These are phyloP conservation scores for Amaranthus hypochondriacus DNA, from an alignment of 148 eudicot genomes.

Conservation along the genomic window DNA sequence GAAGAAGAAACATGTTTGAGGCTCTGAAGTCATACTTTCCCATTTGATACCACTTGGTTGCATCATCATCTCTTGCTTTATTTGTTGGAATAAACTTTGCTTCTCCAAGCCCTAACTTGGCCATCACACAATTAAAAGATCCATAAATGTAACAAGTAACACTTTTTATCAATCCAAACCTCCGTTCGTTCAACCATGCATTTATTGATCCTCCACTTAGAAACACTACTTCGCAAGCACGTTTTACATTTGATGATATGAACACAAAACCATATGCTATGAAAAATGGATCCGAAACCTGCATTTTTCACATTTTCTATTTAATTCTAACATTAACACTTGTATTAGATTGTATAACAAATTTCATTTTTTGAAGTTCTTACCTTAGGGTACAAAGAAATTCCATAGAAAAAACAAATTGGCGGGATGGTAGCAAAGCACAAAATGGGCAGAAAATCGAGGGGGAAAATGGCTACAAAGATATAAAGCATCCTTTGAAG, in stretches of 20 bases:
- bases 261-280: slow-evolving; percentile 33
- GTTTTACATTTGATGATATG: slow-evolving; percentile 35
- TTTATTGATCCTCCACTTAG: slow-evolving; percentile 15
- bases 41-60: slow-evolving; percentile 34
- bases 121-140: slow-evolving; percentile 36
- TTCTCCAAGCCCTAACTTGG: slow-evolving; percentile 36
- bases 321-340: too few relatives aligned
- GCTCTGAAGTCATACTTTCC: slow-evolving; percentile 57
- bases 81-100: slow-evolving; percentile 56
- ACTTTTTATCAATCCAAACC: slow-evolving; percentile 45
- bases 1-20: slow-evolving; percentile 41
- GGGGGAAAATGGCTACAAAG: slow-evolving; percentile 22
- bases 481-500: slow-evolving; percentile 40
- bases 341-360: too few relatives aligned
- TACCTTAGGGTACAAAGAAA: slow-evolving; percentile 61
- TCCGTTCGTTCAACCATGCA: slow-evolving; percentile 38
- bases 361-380: not conserved
- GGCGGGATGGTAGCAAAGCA: slow-evolving; percentile 50
- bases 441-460: slow-evolving; percentile 30
- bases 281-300: slow-evolving; percentile 51
- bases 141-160: slow-evolving; percentile 38
- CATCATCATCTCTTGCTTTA: slow-evolving; percentile 50
- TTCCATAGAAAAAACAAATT: slow-evolving; percentile 51
- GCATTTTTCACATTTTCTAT: not conserved
- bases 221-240: slow-evolving; percentile 26